Evolutionary conservation across 352 stramenopile species (phyloP), one percentile per base, ranked within the genome.

Genomic region (Pythium vanterpoolii): DNA sequence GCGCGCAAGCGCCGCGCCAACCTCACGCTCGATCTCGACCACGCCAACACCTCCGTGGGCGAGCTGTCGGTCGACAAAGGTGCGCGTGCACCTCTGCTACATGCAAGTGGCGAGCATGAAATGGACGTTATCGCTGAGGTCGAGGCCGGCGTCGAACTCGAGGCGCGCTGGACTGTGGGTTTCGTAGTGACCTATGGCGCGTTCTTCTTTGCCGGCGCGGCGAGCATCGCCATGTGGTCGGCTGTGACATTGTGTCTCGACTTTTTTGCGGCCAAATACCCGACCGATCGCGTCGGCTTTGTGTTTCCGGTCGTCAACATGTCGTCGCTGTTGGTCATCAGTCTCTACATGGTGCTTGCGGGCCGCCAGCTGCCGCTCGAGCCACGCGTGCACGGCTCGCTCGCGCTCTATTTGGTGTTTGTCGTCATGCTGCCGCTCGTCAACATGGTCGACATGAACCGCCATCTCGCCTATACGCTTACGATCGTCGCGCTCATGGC

Each of bases 261-360:
- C 58, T 83, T 85, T 56, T 90, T 93, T 60, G 54, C 71, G 47
- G 59, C 56, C 23, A 82, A 86, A 47, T 93, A 84, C 62, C 79
- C 83, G 18, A 57, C 72, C 46, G 71, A 90, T 49, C 77, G 80
- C 60, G 77, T 89, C 19, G 73, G 77, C 8, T 93, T 93, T 47
- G 76, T 93, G 33, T 90, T 93, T 58, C 83, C 83, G 4, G 80
- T 93, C 26, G 73, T 90, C 64, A 93, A 90, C 65, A 93, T 93
- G 83, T 93, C 83, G 33, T 86, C 83, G 43, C 66, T 93, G 52
- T 66, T 93, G 7, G 68, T 90, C 4, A 84, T 90, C 54, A 88
- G 67, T 45, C 64, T 93, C 6, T 93, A 89, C 64, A 93, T 93
- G 83, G 73, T 93, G 44, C 68, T 93, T 47, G 73, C 74, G 2